These are phyloP conservation scores for Acer yangbiense DNA, from an alignment of 345 rosid species.

Conservation along the genomic window DNA sequence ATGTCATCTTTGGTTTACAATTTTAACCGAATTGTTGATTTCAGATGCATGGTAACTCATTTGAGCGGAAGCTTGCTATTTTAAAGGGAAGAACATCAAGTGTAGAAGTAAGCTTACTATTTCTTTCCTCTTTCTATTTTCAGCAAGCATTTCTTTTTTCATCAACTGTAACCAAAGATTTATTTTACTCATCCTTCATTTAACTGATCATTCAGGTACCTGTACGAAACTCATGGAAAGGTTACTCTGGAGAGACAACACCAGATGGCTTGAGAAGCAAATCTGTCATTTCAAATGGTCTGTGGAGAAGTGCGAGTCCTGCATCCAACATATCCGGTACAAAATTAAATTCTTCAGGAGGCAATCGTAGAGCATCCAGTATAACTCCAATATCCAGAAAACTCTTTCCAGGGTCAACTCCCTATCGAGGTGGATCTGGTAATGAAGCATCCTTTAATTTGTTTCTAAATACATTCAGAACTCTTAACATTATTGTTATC, in stretches of 20 bases:
- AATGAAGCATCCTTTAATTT: conserved; percentile 26
- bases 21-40: conserved; percentile 24
- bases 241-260: conserved; percentile 43
- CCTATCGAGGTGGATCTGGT: conserved; percentile 41
- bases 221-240: conserved; percentile 46
- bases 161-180: neutral
- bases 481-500: neutral
- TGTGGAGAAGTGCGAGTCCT: conserved; percentile 47
- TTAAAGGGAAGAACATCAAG: conserved; percentile 54
- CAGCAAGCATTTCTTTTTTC: neutral
- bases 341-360: conserved; percentile 37
- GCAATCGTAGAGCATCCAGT: conserved; percentile 33
- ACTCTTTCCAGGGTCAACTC: conserved; percentile 52
- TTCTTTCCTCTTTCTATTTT: neutral
- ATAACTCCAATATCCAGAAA: conserved; percentile 44
- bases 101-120: conserved; percentile 45
- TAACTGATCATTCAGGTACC: conserved; percentile 40
- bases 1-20: neutral
- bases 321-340: conserved; percentile 30
- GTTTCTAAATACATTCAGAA: neutral
- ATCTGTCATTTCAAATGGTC: conserved; percentile 57
- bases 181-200: neutral
- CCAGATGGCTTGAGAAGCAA: conserved; percentile 56
- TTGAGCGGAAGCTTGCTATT: conserved; percentile 80
- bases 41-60: conserved; percentile 88